Percentiles rank a stretch among this genome's conserved stretches.
Evolutionary conservation across 1,284 basidiomycete species (phyloP).

Genomic region (Ceratobasidium theobromae): DNA sequence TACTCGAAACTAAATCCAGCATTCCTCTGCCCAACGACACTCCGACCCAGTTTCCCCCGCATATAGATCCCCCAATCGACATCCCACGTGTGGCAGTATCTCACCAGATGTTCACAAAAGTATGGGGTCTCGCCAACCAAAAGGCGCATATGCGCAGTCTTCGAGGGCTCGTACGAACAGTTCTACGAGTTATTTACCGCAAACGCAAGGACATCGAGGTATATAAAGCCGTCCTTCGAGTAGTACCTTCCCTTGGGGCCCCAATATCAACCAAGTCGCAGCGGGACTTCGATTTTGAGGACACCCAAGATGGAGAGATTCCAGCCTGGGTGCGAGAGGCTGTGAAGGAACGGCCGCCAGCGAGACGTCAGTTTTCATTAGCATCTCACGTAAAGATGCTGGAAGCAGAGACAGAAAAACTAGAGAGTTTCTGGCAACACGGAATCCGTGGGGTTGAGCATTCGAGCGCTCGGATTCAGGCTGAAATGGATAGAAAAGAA

Average conservation of each 20-base stretch:
- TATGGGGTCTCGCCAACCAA: constrained; percentile 58
- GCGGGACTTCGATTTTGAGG: not conserved
- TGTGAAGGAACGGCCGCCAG: constrained; percentile 7
- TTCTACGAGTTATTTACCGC: constrained; percentile 48
- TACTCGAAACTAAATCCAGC: constrained; percentile 7
- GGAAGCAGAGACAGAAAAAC: constrained; percentile 3
- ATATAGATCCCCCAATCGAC: constrained; percentile 39
- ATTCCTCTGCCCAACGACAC: constrained; percentile 34
- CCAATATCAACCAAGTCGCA: not conserved
- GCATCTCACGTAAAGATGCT: constrained; percentile 5
- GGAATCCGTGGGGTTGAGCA: constrained; percentile 30
- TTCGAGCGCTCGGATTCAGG: constrained; percentile 6
- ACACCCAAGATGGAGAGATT: not conserved
- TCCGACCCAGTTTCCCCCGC: constrained; percentile 38
- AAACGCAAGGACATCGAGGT: constrained; percentile 53
- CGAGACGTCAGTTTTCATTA: not conserved
- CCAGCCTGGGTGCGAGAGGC: constrained; percentile 10
- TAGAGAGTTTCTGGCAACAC: constrained; percentile 1
- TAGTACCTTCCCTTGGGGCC: not conserved
- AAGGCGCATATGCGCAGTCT: constrained; percentile 57
- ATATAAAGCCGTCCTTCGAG: constrained; percentile 41
- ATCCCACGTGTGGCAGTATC: constrained; percentile 58
- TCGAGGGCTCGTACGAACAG: constrained; percentile 56
- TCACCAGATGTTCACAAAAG: constrained; percentile 55
- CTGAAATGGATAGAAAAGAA: constrained; percentile 12